Base-by-base conservation (phyloP, 2,329 filamentous ascomycete species). In the Fusarium virguliforme region DNA sequence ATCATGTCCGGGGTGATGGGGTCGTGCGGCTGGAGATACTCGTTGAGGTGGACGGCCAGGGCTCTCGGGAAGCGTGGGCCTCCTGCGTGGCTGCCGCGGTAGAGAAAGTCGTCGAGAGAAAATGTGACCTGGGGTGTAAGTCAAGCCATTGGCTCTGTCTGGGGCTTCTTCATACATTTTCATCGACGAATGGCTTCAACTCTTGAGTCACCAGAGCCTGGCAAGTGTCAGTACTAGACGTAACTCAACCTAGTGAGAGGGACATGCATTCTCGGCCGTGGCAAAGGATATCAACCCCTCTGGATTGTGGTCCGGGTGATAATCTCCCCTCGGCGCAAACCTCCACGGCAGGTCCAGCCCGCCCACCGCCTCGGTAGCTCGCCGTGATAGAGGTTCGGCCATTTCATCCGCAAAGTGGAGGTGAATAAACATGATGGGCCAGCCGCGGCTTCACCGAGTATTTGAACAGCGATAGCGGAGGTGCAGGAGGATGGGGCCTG, bases 211-310 rank as follows among this genome's bases (percentile, higher is more conserved):
- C 83, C 13, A 87, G 78, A 13, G 74, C 74, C 79, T 81, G 43
- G 26, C 8, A 28, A 22, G 2, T 4, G 28, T 54, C 7, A 61
- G 62, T 26, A 60, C 61, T 34, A 1, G 32, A 8, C 5, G 24
- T 15, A n/a, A 18, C 22, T 18, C 12, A 4, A 8, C 5, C 40
- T 4, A 6, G 3, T 18, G 1, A 18, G 26, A 43, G 10, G 15
- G n/a, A 13, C 58, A 4, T 53, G 74, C 79, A 70, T 87, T 87
- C 65, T 87, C 85, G 5, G 86, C 85, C 1, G 85, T 79, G 1
- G 82, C 83, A 30, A 88, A 82, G 4, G 83, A 86, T 55, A 87
- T 78, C 54, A 85, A 79, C 1, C 85, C 85, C 8, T 75, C 68
- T 1, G 81, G 79, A 34, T 83, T 84, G 5, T 70, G 70, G 4